Base-by-base conservation (phyloP, 2,329 filamentous ascomycete genomes). In the Lachnellula arida region DNA sequence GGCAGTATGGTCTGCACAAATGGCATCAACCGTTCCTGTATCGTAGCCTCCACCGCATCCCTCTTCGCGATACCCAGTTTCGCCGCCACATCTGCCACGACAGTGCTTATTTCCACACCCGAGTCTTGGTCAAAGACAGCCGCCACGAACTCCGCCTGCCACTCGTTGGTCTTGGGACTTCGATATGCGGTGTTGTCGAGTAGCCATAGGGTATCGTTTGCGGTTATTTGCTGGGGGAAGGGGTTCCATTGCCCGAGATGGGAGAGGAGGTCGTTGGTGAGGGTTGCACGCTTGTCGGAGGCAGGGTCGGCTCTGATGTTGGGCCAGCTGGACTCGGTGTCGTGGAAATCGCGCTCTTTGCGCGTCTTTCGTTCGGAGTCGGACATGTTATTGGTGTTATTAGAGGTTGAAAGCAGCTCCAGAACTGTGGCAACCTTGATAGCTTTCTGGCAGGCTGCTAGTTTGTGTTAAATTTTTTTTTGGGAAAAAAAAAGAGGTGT, bases 131-230 rank as follows among this genome's bases (percentile, higher is more conserved):
- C 82, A 65, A 97, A 96, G 55, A 91, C 89, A 46, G 88, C 89
- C 2, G 88, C 84, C 0, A 96, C 85, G 59, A 92, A 91, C 68
- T 97, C 90, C 25, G 88, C 88, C 66, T 89, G 79, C 91, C 91
- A 97, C 51, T 68, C 71, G 52, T 73, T 74, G 2, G 73, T 71
- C 56, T 71, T 65, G 17, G 73, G 67, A 46, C 75, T 73, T 58
- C 83, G 82, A 70, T 87, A 93, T 4, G 91, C 92, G 2, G 89
- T 93, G 67, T 94, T 96, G 75, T 97, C 91, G 48, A 97, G 77
- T 7, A 97, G 76, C 93, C 93, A 97, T 42, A 97, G 85, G 14
- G 82, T 84, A 70, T 96, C 88, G 40, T 65, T 64, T 6, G 56
- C 76, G 53, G 84, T 80, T 47, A 90, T 81, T 35, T 78, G 74